A percentile compares a stretch with the other conserved stretches of the same genome.
Evolutionary conservation across 768 basidiomycete genomes (phyloP).

Genomic region (Lentinula raphanica): DNA sequence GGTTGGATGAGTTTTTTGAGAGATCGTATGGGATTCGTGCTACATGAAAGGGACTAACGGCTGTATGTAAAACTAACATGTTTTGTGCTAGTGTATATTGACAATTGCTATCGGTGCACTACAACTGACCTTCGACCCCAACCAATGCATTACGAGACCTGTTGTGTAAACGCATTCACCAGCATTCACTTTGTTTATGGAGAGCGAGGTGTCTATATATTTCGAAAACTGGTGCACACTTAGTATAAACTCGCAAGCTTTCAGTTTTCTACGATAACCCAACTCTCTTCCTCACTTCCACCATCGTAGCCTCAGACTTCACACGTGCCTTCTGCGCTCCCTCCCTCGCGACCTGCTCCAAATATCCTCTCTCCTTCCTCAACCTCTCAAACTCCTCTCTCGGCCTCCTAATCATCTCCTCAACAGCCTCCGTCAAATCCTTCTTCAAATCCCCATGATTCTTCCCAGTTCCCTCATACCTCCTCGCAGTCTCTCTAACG

Average conservation of each 20-base stretch:
- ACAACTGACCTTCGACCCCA: no score
- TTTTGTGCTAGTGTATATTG: no score
- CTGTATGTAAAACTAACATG: no score
- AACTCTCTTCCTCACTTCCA: constrained; percentile 59
- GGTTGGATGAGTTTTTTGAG: constrained; percentile 80
- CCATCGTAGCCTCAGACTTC: constrained; percentile 59
- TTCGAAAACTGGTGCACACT: no score
- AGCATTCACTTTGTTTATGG: no score
- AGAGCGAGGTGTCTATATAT: no score
- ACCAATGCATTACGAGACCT: no score
- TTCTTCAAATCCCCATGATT: constrained; percentile 68
- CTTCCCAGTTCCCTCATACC: constrained; percentile 47
- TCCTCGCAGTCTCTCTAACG: constrained; percentile 37
- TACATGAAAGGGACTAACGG: no score
- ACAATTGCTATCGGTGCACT: no score
- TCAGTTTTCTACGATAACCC: constrained; percentile 29
- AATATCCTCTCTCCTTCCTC: constrained; percentile 50
- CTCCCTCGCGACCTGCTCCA: constrained; percentile 53
- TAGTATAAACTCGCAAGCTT: not conserved
- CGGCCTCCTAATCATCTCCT: constrained; percentile 59
- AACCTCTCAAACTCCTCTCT: constrained; percentile 66
- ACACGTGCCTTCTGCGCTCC: constrained; percentile 63
- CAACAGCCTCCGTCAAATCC: constrained; percentile 70
- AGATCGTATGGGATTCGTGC: constrained; percentile 25
- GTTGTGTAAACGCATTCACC: no score